These are phyloP conservation scores for Graphiopsis chlorocephala DNA, from an alignment of 2,329 filamentous ascomycete species.

Conservation along the genomic window DNA sequence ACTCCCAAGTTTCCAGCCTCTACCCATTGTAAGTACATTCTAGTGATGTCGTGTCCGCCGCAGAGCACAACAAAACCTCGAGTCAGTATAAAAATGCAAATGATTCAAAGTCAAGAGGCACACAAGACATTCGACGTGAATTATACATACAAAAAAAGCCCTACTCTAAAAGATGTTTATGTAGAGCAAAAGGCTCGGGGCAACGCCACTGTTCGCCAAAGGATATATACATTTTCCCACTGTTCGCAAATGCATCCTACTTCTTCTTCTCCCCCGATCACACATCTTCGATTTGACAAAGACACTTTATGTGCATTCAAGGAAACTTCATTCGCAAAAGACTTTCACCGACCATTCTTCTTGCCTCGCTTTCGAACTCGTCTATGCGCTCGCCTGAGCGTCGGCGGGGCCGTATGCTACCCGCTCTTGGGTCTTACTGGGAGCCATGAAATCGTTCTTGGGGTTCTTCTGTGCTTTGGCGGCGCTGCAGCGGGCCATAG, in stretches of 20 bases:
- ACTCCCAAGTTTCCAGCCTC: background rate
- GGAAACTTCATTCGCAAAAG: background rate
- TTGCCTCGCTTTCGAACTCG: background rate
- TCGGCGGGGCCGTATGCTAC: slow-evolving; percentile 11
- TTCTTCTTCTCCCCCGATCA: background rate
- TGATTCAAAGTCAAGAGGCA: too few species aligned
- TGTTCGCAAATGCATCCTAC: slow-evolving; percentile 10
- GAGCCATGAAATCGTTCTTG: slow-evolving; percentile 52
- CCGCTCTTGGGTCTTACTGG: slow-evolving; percentile 30
- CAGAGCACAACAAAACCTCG: too few species aligned
- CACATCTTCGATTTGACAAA: background rate
- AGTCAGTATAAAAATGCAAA: too few species aligned
- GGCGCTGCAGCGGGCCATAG: slow-evolving; percentile 95
- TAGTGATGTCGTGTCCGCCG: too few species aligned
- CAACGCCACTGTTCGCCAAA: slow-evolving; percentile 15
- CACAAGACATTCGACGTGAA: slow-evolving; percentile 1
- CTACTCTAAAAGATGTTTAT: slow-evolving; percentile 8
- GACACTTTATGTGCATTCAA: slow-evolving; percentile 1
- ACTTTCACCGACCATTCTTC: background rate
- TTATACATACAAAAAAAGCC: slow-evolving; percentile 14
- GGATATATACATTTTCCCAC: slow-evolving; percentile 15
- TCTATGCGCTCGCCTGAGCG: slow-evolving; percentile 4
- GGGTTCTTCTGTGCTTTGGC: slow-evolving; percentile 68
- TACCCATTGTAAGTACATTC: background rate
- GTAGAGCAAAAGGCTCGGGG: slow-evolving; percentile 9